A percentile compares a stretch with the other conserved stretches of the same genome.
Conservation (phyloP, 306 rosid species). For the Benincasa hispida region DNA sequence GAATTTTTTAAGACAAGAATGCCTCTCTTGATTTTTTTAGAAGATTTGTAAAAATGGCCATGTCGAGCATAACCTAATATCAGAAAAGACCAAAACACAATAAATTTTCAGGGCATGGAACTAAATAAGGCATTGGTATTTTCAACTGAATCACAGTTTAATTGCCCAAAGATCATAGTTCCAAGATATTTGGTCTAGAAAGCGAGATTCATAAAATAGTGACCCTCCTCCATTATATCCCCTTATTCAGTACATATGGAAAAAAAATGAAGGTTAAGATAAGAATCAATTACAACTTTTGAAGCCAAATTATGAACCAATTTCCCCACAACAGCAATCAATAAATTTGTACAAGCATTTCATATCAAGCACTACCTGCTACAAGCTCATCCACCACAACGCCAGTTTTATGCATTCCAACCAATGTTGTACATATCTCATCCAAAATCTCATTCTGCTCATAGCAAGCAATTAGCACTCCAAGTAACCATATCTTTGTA, state of each 20-base stretch:
- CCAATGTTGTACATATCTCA: too few relatives aligned
- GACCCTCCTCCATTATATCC: slow-evolving; percentile 37
- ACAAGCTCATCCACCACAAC: slow-evolving; percentile 71
- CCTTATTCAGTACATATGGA: slow-evolving; percentile 50
- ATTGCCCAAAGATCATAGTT: too few relatives aligned
- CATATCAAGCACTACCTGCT: slow-evolving; percentile 32
- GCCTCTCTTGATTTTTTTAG: too few relatives aligned
- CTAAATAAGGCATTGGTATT: slow-evolving; percentile 43
- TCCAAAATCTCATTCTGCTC: too few relatives aligned
- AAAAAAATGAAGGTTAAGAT: slow-evolving; percentile 64
- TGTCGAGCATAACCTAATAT: slow-evolving; percentile 70
- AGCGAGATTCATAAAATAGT: slow-evolving; percentile 36
- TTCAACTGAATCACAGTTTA: slow-evolving; percentile 41
- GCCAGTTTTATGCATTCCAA: slow-evolving; percentile 31
- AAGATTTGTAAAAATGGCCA: too few relatives aligned
- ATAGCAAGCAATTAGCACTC: too few relatives aligned
- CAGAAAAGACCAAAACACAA: slow-evolving; percentile 79
- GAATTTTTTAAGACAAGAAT: too few relatives aligned
- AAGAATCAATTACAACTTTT: slow-evolving; percentile 50
- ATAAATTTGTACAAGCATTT: slow-evolving; percentile 40
- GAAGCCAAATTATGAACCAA: slow-evolving; percentile 41
- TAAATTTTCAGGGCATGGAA: slow-evolving; percentile 62
- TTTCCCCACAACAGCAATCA: slow-evolving; percentile 28
- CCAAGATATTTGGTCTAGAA: slow-evolving; percentile 24
- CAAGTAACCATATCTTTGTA: slow-evolving; percentile 48